Base-by-base conservation (phyloP, 345 rosid species). In the Cardamine chenopodiifolia region DNA sequence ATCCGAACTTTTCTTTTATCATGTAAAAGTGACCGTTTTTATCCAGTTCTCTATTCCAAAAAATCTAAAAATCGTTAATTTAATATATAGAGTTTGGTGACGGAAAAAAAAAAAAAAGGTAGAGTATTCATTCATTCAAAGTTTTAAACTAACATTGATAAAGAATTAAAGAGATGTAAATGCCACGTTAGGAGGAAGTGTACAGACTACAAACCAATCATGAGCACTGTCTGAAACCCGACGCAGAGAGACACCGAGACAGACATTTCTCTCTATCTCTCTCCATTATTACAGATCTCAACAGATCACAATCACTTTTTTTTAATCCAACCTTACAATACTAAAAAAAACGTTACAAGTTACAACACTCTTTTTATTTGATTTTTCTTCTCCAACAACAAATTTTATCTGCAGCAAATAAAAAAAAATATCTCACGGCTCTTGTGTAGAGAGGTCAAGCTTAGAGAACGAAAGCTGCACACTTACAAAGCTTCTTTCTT, bases 221-320 rank as follows among this genome's bases (percentile, higher is more conserved):
- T 75, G 75, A 76, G 79, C 53, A 44, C 1, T 18, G 75, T 76
- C 66, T 32, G 64, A 76, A 52, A 32, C 70, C 63, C 50, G 80
- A 70, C 23, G 23, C 52, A 55, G 14, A 18, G 71, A 73, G 45
- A 45, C 70, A 69, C 77, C 73, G 82, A 69, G 64, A 80, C 89
- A 85, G 85, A 83, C 91, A 77, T 59, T 56, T 50, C 61, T 18
- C 34, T 72, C 68, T 50, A 12, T 72, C 66, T 53, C 65, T 49
- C 59, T 49, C 62, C 32, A 22, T 25, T 22, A 50, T 23, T 40
- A n/a, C 50, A 69, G 75, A 68, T 62, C 64, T 62, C 70, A 76
- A 25, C 60, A 29, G 57, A 62, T 25, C 42, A 76, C 64, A 45
- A 23, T 18, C 53, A n/a, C 18, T 31, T 32, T 17, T 48, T 44